Percentiles rank a stretch among this genome's conserved stretches.
Evolutionary conservation across 2,329 filamentous ascomycete species (phyloP).

Genomic region (Arachnopeziza araneosa): DNA sequence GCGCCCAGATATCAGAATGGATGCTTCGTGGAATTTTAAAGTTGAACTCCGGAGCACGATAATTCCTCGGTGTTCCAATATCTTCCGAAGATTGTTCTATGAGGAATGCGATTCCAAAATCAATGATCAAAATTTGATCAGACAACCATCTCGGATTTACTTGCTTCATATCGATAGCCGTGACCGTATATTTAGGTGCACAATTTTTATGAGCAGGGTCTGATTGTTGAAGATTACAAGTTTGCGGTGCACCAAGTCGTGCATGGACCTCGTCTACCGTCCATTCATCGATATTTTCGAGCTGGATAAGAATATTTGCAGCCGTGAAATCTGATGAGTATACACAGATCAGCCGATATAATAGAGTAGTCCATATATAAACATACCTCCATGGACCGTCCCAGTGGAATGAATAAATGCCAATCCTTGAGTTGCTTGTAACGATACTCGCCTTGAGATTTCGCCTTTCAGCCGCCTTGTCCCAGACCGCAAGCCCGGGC

Average conservation of each 20-base stretch:
- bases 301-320: slow-evolving; percentile 15
- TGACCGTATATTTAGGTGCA: slow-evolving; percentile 11
- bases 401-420: slow-evolving; percentile 15
- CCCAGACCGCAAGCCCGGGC: slow-evolving; percentile 3
- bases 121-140: slow-evolving; percentile 17
- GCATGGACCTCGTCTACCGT: slow-evolving; percentile 11
- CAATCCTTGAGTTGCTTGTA: slow-evolving; percentile 15
- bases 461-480: slow-evolving; percentile 11
- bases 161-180: slow-evolving; percentile 12
- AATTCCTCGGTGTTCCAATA: slow-evolving; percentile 15
- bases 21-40: slow-evolving; percentile 9
- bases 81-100: slow-evolving; percentile 2
- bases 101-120: slow-evolving; percentile 17
- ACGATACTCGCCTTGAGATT: slow-evolving; percentile 14
- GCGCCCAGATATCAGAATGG: slow-evolving; percentile 18
- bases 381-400: slow-evolving; percentile 18
- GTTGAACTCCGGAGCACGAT: slow-evolving; percentile 17
- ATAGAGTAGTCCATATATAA: background rate
- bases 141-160: slow-evolving; percentile 16
- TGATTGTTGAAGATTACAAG: background rate
- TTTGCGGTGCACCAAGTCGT: slow-evolving; percentile 14
- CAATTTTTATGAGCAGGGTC: background rate
- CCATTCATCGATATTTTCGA: slow-evolving; percentile 18
- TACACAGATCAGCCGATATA: background rate
- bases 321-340: slow-evolving; percentile 11